phyloP scores from a whole-genome alignment of 495 filamentous ascomycete species.

The Glarea lozoyensis region DNA sequence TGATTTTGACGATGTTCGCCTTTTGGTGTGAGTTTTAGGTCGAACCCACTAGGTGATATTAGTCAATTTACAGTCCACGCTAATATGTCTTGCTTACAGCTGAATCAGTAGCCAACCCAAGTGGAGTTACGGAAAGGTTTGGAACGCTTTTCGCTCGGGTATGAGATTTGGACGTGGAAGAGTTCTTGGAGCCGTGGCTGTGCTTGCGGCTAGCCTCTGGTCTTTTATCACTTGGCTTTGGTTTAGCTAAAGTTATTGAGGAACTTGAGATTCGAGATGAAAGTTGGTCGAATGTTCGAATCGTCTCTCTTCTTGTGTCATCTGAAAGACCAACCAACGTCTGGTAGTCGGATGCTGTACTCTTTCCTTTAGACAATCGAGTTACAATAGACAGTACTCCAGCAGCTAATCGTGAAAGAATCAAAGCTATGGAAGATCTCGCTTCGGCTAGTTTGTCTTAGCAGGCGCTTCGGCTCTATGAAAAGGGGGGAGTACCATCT shows the following conservation, averaged over 20 bases:
- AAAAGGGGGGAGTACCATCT: slow-evolving; percentile 13
- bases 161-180: no score
- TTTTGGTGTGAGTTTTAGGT: slow-evolving; percentile 5
- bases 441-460: slow-evolving; percentile 13
- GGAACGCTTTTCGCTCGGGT: slow-evolving; percentile 10
- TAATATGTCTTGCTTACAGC: no score
- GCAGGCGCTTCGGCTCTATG: background rate
- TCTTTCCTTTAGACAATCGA: slow-evolving; percentile 14
- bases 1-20: slow-evolving; percentile 7
- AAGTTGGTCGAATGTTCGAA: slow-evolving; percentile 20
- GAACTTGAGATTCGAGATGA: slow-evolving; percentile 14
- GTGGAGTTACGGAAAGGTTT: slow-evolving; percentile 8
- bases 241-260: no score
- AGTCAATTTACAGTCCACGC: background rate
- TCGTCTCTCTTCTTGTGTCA: slow-evolving; percentile 17
- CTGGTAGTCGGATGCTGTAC: slow-evolving; percentile 18
- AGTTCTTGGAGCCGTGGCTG: no score
- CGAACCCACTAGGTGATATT: slow-evolving; percentile 9
- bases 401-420: slow-evolving; percentile 19
- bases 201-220: no score
- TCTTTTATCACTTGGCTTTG: no score
- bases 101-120: slow-evolving; percentile 8
- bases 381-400: slow-evolving; percentile 20
- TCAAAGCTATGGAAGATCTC: slow-evolving; percentile 15
- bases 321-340: slow-evolving; percentile 17